These are phyloP conservation scores for Penicillium diatomitis DNA, from an alignment of 495 filamentous ascomycete species.

Conservation along the genomic window DNA sequence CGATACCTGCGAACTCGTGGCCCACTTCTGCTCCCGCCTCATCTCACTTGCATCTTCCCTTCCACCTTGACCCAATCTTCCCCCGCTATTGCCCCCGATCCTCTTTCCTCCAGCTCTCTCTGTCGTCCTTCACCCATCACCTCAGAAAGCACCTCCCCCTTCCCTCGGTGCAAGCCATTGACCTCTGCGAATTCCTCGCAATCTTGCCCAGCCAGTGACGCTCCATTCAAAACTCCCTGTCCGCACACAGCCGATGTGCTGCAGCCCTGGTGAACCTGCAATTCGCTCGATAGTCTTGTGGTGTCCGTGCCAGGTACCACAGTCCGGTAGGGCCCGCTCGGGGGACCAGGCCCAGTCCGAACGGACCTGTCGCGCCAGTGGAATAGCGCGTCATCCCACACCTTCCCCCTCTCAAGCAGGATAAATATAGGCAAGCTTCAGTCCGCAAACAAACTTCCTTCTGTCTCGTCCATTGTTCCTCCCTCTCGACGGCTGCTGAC, in stretches of 20 bases:
- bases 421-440: constrained; percentile 9
- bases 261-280: constrained; percentile 12
- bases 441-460: not conserved
- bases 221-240: not conserved
- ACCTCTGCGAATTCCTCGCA: too few relatives aligned
- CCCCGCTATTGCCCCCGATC: too few relatives aligned
- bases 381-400: not conserved
- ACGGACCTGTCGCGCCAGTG: constrained; percentile 7
- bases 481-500: not conserved
- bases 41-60: too few relatives aligned
- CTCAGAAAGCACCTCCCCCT: too few relatives aligned
- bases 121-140: too few relatives aligned
- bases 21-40: too few relatives aligned
- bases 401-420: not conserved
- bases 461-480: too few relatives aligned
- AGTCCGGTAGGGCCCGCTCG: constrained; percentile 2
- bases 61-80: too few relatives aligned
- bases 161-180: too few relatives aligned
- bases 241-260: constrained; percentile 11
- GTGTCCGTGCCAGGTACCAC: constrained; percentile 21
- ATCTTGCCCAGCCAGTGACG: not conserved
- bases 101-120: too few relatives aligned
- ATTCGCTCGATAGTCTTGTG: constrained; percentile 12
- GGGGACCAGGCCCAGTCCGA: constrained; percentile 8
- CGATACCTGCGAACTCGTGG: too few relatives aligned